phyloP scores from a whole-genome alignment of 2,329 filamentous ascomycete genomes.

The Phyllosticta ampelicida region DNA sequence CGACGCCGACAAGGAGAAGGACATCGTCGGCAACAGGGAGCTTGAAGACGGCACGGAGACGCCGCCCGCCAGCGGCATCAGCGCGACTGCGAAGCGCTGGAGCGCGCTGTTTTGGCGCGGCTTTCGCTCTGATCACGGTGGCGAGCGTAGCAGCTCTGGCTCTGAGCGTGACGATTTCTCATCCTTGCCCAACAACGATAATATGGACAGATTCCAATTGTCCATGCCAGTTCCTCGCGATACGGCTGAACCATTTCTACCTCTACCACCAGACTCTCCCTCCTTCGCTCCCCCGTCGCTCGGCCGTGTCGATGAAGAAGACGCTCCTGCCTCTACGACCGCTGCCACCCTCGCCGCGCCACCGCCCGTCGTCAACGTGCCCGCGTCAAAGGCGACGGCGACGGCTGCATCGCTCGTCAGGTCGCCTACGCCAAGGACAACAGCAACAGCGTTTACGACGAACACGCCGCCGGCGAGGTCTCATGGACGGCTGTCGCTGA shows the following conservation, averaged over 20 bases:
- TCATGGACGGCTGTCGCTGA: not conserved
- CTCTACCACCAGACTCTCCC: not conserved
- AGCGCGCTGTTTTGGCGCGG: not conserved
- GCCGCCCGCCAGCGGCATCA: not conserved
- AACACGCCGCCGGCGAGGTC: not conserved
- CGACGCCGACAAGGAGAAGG: not conserved
- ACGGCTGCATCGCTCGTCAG: not conserved
- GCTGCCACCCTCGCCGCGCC: not conserved
- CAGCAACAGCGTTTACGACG: not conserved
- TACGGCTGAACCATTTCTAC: not conserved
- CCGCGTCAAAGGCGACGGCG: not conserved
- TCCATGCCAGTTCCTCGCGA: not conserved
- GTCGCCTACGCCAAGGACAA: not conserved
- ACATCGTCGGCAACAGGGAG: not conserved
- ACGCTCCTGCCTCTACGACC: not conserved
- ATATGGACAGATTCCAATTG: not conserved
- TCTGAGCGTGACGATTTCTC: not conserved
- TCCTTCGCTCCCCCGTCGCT: not conserved
- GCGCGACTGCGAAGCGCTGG: not conserved
- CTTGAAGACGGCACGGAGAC: not conserved
- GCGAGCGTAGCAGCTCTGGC: not conserved
- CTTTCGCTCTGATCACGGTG: not conserved
- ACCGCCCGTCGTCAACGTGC: not conserved
- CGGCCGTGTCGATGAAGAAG: not conserved
- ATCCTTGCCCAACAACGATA: not conserved